phyloP scores from a whole-genome alignment of 108 stramenopile species.

The Nitzschia palea region DNA sequence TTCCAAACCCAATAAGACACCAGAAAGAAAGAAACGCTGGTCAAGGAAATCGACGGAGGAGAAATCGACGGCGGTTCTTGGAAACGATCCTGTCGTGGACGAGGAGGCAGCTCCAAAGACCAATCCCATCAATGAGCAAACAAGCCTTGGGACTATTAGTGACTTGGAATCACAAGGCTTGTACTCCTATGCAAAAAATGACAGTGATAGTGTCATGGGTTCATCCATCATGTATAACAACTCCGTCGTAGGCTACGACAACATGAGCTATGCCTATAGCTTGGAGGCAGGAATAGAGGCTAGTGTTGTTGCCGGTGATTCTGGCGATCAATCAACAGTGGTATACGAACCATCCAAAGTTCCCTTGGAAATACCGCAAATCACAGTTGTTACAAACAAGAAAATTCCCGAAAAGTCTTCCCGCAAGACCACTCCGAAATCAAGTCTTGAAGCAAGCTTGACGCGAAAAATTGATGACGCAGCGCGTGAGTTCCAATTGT shows the following conservation, averaged over 20 bases:
- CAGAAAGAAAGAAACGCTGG: neutral
- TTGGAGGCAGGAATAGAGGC: constrained; percentile 51
- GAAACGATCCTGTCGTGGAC: no score
- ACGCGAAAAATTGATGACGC: constrained; percentile 5
- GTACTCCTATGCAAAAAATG: constrained; percentile 23
- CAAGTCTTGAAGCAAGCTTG: neutral
- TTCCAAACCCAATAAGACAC: neutral
- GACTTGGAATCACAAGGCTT: constrained; percentile 27
- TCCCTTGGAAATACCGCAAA: constrained; percentile 19
- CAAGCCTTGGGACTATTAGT: no score
- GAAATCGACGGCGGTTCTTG: no score
- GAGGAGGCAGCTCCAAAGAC: neutral
- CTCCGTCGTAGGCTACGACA: constrained; percentile 32
- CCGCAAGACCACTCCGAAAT: neutral
- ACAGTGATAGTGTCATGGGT: constrained; percentile 15
- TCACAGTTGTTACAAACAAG: neutral
- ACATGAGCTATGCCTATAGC: constrained; percentile 56
- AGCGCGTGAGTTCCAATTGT: constrained; percentile 1
- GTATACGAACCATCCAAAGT: neutral
- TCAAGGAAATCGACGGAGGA: no score
- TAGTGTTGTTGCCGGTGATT: constrained; percentile 12
- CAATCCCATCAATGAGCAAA: constrained; percentile 7
- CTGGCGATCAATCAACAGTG: neutral
- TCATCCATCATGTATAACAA: neutral
- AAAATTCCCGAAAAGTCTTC: neutral